Percentiles rank a stretch among this genome's conserved stretches.
These are phyloP conservation scores for Fistulinella cinereoalba DNA, from an alignment of 1,284 basidiomycete genomes.

Conservation along the genomic window DNA sequence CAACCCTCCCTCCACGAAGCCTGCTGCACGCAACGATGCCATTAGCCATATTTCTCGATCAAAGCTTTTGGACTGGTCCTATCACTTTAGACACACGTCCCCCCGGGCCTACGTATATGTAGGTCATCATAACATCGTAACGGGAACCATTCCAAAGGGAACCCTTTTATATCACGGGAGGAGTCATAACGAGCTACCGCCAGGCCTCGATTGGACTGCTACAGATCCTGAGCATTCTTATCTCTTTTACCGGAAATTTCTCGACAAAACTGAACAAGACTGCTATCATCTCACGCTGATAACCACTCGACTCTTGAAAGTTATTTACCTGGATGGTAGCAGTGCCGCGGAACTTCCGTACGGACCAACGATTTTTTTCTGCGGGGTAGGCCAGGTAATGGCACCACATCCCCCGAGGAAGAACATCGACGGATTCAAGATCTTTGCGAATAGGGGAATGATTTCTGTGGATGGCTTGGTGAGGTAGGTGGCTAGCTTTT, in stretches of 20 bases:
- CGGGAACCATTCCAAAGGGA: conserved; percentile 39
- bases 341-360: conserved; percentile 37
- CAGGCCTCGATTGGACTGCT: conserved; percentile 40
- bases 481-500: conserved; percentile 25
- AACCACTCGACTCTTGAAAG: conserved; percentile 36
- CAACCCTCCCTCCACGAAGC: too few species aligned
- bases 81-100: too few species aligned
- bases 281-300: conserved; percentile 42
- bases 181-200: conserved; percentile 26
- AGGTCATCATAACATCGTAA: conserved; percentile 46
- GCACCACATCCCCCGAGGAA: conserved; percentile 27
- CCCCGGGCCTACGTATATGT: too few species aligned
- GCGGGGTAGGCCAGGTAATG: conserved; percentile 30
- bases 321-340: conserved; percentile 47
- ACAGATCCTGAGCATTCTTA: conserved; percentile 45
- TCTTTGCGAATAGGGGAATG: conserved; percentile 38
- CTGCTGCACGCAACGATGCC: too few species aligned
- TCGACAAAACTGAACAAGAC: conserved; percentile 4
- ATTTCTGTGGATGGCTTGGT: conserved; percentile 39
- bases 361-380: conserved; percentile 41
- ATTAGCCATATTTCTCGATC: too few species aligned
- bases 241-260: conserved; percentile 30
- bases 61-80: too few species aligned
- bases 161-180: conserved; percentile 44
- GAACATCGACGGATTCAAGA: conserved; percentile 28